phyloP scores from a whole-genome alignment of 2,329 filamentous ascomycete species.

The Colletotrichum spinosum region DNA sequence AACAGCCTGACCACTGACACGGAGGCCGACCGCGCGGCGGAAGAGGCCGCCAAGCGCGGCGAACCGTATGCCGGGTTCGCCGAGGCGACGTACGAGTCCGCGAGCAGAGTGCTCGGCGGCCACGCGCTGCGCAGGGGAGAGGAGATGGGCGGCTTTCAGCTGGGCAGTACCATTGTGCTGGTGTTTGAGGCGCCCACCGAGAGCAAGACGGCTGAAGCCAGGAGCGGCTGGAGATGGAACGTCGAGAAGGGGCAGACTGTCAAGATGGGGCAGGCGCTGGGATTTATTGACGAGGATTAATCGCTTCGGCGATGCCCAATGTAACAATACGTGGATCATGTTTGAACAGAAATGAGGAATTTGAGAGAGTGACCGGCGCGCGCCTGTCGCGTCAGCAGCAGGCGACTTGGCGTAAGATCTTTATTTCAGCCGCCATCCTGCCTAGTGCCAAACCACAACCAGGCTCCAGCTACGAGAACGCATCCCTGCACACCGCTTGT shows the following conservation, averaged over 20 bases:
- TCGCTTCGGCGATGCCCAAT: constrained; percentile 7
- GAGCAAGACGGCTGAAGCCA: constrained; percentile 51
- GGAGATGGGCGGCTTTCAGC: constrained; percentile 98
- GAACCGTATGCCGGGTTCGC: constrained; percentile 91
- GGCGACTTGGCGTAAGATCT: constrained; percentile 3
- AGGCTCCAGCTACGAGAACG: background rate
- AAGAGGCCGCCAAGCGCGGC: constrained; percentile 78
- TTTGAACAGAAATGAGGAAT: background rate
- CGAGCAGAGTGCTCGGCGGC: constrained; percentile 82
- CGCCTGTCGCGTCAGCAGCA: background rate
- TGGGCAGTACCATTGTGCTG: constrained; percentile 93
- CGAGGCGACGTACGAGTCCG: constrained; percentile 87
- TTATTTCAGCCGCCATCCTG: constrained; percentile 15
- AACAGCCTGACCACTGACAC: constrained; percentile 95
- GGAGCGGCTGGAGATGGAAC: constrained; percentile 84
- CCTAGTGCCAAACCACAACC: background rate
- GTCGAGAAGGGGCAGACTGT: constrained; percentile 90
- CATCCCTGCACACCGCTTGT: background rate
- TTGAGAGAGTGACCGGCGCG: background rate
- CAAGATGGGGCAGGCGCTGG: constrained; percentile 89
- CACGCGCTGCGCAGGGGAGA: constrained; percentile 88
- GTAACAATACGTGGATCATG: constrained; percentile 5
- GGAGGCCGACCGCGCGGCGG: constrained; percentile 86
- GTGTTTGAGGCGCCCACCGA: constrained; percentile 88
- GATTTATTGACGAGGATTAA: constrained; percentile 72